phyloP scores from a whole-genome alignment of 2,329 filamentous ascomycete genomes.

The Penicillium sp. region DNA sequence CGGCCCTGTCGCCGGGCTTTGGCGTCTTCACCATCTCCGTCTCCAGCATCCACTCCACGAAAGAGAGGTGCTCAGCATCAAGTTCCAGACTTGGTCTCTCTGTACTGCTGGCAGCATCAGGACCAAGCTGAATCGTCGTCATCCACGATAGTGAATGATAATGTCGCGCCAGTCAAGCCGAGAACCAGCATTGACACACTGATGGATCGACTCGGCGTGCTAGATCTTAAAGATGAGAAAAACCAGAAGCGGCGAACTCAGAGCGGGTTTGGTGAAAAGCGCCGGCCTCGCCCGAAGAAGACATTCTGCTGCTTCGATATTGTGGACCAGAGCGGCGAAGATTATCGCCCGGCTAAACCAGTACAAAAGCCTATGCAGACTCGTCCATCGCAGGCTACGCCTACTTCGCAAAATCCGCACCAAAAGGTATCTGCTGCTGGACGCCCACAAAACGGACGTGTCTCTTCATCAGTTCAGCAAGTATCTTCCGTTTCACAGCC shows the following conservation, averaged over 20 bases:
- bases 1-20: conserved; percentile 77
- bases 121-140: conserved; percentile 65
- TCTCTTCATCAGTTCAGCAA: conserved; percentile 9
- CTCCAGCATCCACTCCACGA: conserved; percentile 24
- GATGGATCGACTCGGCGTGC: conserved; percentile 72
- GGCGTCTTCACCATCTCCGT: conserved; percentile 45
- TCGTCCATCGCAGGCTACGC: conserved; percentile 7
- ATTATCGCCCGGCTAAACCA: conserved; percentile 23
- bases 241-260: conserved; percentile 7
- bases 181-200: conserved; percentile 85
- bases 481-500: conserved; percentile 8
- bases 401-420: conserved; percentile 8
- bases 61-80: conserved; percentile 24
- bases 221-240: conserved; percentile 58
- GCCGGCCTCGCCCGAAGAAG: conserved; percentile 20
- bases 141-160: conserved; percentile 14
- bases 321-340: conserved; percentile 28
- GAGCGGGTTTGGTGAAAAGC: conserved; percentile 14
- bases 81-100: conserved; percentile 35
- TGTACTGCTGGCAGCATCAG: conserved; percentile 95
- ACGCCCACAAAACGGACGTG: conserved; percentile 6
- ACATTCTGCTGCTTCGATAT: conserved; percentile 37
- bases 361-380: conserved; percentile 17
- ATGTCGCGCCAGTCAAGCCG: conserved; percentile 55
- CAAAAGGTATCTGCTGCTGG: conserved; percentile 2